Percentiles rank a stretch among this genome's conserved stretches.
These are phyloP conservation scores for Mallotus nudiflorus DNA, from an alignment of 345 rosid genomes.

Conservation along the genomic window DNA sequence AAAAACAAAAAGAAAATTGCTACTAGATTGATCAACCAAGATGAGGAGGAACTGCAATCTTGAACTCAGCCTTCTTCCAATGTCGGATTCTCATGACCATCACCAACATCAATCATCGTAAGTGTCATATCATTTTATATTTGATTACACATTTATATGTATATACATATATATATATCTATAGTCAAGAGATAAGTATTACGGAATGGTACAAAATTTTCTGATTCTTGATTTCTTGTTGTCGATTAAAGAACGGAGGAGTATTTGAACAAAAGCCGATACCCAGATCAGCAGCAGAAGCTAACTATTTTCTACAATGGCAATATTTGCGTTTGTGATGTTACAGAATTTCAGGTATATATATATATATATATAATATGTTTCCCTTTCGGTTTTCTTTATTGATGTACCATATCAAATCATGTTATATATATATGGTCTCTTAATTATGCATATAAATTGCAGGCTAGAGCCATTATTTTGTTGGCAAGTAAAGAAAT, in stretches of 20 bases:
- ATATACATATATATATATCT: too few species aligned
- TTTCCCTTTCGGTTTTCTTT: too few species aligned
- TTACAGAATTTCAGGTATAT: conserved; percentile 46
- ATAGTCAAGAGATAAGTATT: too few species aligned
- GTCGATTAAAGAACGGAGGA: conserved; percentile 20
- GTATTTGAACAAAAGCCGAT: conserved; percentile 16
- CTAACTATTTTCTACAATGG: conserved; percentile 55
- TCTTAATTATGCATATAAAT: too few species aligned
- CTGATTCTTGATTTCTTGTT: background rate
- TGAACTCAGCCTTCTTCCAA: conserved; percentile 43
- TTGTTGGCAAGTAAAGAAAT: conserved; percentile 27
- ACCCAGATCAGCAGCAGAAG: conserved; percentile 22
- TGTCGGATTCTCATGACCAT: conserved; percentile 11
- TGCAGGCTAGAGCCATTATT: conserved; percentile 37
- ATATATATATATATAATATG: too few species aligned
- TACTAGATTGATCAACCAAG: background rate
- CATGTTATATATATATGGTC: too few species aligned
- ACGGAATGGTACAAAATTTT: too few species aligned
- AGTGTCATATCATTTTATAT: background rate
- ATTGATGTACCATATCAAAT: background rate
- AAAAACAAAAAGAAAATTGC: too few species aligned
- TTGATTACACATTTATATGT: too few species aligned
- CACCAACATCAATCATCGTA: conserved; percentile 10
- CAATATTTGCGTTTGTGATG: conserved; percentile 44
- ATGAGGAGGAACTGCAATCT: conserved; percentile 51